These are phyloP conservation scores for Rasamsonia emersonii DNA, from an alignment of 2,329 filamentous ascomycete genomes.

Conservation along the genomic window DNA sequence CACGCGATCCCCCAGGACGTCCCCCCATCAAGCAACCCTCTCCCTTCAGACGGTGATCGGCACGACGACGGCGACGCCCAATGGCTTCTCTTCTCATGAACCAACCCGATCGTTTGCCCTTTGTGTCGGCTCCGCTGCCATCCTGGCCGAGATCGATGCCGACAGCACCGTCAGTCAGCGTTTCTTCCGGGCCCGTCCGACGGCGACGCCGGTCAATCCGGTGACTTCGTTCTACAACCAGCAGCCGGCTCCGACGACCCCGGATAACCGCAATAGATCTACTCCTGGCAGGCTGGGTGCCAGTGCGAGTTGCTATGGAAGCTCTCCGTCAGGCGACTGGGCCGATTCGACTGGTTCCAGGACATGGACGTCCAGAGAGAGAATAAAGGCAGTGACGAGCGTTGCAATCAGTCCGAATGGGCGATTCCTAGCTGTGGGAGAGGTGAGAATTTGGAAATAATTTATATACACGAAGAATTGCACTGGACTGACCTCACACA, in stretches of 20 bases:
- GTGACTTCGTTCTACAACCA: conserved; percentile 45
- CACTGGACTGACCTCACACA: conserved; percentile 18
- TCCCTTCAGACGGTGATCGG: conserved; percentile 80
- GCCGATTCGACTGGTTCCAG: conserved; percentile 55
- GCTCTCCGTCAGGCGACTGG: conserved; percentile 43
- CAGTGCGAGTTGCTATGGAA: conserved; percentile 33
- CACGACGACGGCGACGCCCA: conserved; percentile 75
- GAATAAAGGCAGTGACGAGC: conserved; percentile 90
- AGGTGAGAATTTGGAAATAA: conserved; percentile 51
- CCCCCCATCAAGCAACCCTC: conserved; percentile 42
- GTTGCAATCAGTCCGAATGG: conserved; percentile 82
- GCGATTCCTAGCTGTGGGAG: conserved; percentile 80
- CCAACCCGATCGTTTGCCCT: conserved; percentile 69
- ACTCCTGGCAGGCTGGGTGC: conserved; percentile 43
- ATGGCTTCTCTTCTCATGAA: conserved; percentile 74
- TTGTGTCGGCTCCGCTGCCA: conserved; percentile 86
- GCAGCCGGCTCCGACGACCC: conserved; percentile 49
- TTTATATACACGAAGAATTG: too few species aligned
- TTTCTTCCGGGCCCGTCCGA: conserved; percentile 81
- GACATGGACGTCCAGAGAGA: conserved; percentile 80
- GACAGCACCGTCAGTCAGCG: conserved; percentile 60
- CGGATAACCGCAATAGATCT: conserved; percentile 51
- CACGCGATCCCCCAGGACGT: conserved; percentile 53
- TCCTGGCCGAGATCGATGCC: conserved; percentile 71
- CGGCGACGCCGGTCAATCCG: conserved; percentile 57